Evolutionary conservation across 2,329 filamentous ascomycete species (phyloP), one percentile per base, ranked within the genome.

Genomic region (Aspergillus floridensis): DNA sequence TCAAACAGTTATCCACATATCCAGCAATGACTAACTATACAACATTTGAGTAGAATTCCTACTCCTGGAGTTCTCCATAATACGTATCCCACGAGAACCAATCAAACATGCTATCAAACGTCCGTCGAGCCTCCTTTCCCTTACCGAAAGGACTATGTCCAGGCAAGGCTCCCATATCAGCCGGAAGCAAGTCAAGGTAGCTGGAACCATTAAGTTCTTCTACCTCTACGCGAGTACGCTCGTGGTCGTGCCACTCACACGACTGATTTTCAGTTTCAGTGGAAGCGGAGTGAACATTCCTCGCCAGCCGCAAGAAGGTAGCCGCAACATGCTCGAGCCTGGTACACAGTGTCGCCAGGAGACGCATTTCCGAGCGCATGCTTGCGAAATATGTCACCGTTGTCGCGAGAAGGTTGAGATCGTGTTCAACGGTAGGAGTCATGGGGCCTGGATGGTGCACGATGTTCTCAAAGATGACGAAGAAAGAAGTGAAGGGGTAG

Each of bases 381-480:
- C 50, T 29, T 11, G 55, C 49, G 24, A 50, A 57, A 46, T 57
- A 57, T 0, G n/a, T n/a, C 35, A 57, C 32, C 1, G 55, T 51
- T 21, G 32, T 32, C 7, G 48, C 38, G 14, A 57, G 32, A 3
- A 57, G 35, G 6, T 11, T 21, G 3, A 57, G 24, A 21, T 57
- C 55, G 5, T 50, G 47, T 19, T 48, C 19, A 11, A 46, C 16
- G 4, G 35, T 29, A 1, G 48, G 32, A 7, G 54, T 50, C 19
- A 22, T 11, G 8, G 35, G 32, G 24, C 26, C 35, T 7, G 12
- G 26, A 10, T 57, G 48, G n/a, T 52, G 49, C 16, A 57, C 24
- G 21, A 61, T 57, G 12, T 60, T 58, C 26, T 61, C 53, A 22
- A 63, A 63, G 3, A 63, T 49, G 4, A 61, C 58, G 31, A 59